phyloP scores from a whole-genome alignment of 2,329 filamentous ascomycete species.

The Nothopassalora personata region DNA sequence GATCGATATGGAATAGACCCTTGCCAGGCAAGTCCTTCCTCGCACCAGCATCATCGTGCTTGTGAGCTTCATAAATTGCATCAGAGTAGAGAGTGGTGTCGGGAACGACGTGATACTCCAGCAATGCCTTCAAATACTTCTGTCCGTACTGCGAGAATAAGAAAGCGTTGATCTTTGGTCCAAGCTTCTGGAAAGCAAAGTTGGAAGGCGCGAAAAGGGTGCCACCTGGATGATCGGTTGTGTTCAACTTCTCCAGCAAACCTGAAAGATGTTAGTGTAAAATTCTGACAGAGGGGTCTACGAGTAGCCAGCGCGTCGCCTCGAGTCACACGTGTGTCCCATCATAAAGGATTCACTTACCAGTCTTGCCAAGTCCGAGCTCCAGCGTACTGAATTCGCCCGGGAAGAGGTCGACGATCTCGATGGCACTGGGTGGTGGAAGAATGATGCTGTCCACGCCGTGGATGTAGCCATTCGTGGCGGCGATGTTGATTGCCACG shows the following conservation, averaged over 20 bases:
- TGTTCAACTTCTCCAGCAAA: conserved; percentile 56
- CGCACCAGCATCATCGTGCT: conserved; percentile 16
- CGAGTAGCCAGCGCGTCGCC: too few species aligned
- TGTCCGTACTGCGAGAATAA: conserved; percentile 71
- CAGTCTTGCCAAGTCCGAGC: conserved; percentile 66
- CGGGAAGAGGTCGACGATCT: conserved; percentile 62
- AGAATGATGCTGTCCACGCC: conserved; percentile 69
- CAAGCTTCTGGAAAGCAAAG: conserved; percentile 70
- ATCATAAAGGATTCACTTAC: too few species aligned
- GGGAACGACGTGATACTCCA: conserved; percentile 72
- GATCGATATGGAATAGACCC: conserved; percentile 60
- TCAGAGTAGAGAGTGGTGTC: conserved; percentile 79
- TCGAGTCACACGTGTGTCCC: too few species aligned
- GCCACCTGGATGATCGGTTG: conserved; percentile 54
- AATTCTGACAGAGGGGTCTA: too few species aligned
- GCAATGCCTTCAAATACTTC: conserved; percentile 69
- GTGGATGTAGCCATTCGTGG: conserved; percentile 77
- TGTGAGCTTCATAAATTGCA: conserved; percentile 58
- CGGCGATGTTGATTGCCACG: conserved; percentile 63
- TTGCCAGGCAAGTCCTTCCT: conserved; percentile 31
- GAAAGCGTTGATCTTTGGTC: conserved; percentile 70
- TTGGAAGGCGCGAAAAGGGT: conserved; percentile 82
- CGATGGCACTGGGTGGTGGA: conserved; percentile 62
- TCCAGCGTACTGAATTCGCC: conserved; percentile 71
- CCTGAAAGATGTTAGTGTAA: conserved; percentile 26